These are phyloP conservation scores for Penicillium sp. DNA, from an alignment of 2,329 filamentous ascomycete species.

Conservation along the genomic window DNA sequence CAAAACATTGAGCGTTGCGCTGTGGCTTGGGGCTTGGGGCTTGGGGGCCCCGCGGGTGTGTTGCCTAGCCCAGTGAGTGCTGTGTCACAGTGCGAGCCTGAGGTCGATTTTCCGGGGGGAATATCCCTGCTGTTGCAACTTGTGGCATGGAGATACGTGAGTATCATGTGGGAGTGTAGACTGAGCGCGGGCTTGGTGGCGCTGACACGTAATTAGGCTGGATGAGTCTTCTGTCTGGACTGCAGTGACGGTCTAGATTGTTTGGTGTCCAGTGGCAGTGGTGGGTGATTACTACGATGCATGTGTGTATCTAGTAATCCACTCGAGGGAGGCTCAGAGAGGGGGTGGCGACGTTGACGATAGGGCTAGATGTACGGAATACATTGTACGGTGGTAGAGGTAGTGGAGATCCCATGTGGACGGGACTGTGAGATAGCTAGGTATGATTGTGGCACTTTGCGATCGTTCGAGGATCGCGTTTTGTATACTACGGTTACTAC, in stretches of 20 bases:
- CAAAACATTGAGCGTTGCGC: neutral
- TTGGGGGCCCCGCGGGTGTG: neutral
- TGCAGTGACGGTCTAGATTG: neutral
- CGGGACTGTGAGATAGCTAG: neutral
- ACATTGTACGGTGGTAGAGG: neutral
- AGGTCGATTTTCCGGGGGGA: neutral
- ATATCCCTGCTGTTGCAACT: neutral
- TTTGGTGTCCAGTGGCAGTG: neutral
- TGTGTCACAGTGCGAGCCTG: too few relatives aligned
- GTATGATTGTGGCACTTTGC: neutral
- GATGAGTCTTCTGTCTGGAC: neutral
- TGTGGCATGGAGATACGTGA: slow-evolving; percentile 4
- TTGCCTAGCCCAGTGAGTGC: too few relatives aligned
- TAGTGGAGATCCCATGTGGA: neutral
- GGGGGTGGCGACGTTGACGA: neutral
- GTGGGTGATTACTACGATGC: neutral
- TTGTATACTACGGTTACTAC: slow-evolving; percentile 4
- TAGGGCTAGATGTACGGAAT: neutral
- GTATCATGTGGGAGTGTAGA: slow-evolving; percentile 16
- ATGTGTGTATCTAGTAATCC: neutral
- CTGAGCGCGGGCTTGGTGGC: slow-evolving; percentile 17
- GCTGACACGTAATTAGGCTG: slow-evolving; percentile 25
- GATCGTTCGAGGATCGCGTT: neutral
- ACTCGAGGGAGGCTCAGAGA: neutral
- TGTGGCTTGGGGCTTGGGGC: neutral